A percentile compares a stretch with the other conserved stretches of the same genome.
These are phyloP conservation scores for Phyllachora maydis DNA, from an alignment of 2,329 filamentous ascomycete genomes.

Conservation along the genomic window DNA sequence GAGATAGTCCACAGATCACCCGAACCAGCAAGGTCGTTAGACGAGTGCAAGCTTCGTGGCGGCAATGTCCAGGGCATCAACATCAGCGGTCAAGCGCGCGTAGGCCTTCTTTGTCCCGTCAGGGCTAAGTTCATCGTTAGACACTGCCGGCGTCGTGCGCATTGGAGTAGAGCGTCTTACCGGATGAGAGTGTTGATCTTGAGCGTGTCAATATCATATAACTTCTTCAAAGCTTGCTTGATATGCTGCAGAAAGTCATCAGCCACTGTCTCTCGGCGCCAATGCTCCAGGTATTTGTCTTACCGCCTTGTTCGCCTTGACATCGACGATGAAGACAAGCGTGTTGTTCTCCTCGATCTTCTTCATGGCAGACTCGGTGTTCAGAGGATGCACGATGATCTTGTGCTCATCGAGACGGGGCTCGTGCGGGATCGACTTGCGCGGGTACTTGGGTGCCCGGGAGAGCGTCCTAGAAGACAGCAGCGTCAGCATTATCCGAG, in stretches of 20 bases:
- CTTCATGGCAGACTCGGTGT: slow-evolving; percentile 99
- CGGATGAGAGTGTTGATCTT: slow-evolving; percentile 99
- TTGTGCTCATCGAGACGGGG: slow-evolving; percentile 94
- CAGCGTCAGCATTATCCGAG: no score
- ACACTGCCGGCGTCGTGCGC: not conserved
- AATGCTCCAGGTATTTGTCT: no score
- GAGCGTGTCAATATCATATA: slow-evolving; percentile 93
- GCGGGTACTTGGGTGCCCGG: slow-evolving; percentile 85
- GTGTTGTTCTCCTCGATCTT: slow-evolving; percentile 99
- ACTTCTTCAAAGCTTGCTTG: slow-evolving; percentile 94
- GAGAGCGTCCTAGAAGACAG: no score
- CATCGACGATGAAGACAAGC: slow-evolving; percentile 88
- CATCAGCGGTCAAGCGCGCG: slow-evolving; percentile 82
- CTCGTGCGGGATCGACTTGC: slow-evolving; percentile 79
- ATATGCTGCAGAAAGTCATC: no score
- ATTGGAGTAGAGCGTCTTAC: slow-evolving; percentile 27
- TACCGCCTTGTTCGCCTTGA: slow-evolving; percentile 98
- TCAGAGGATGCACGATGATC: slow-evolving; percentile 93
- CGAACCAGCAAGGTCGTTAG: slow-evolving; percentile 35
- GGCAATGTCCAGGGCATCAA: slow-evolving; percentile 97
- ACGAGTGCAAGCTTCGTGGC: slow-evolving; percentile 98
- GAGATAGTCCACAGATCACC: slow-evolving; percentile 13
- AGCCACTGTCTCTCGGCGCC: no score
- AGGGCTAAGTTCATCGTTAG: slow-evolving; percentile 31
- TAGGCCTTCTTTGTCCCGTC: slow-evolving; percentile 99